phyloP scores from a whole-genome alignment of 2,329 filamentous ascomycete genomes.

The Stagonosporopsis tanaceti region DNA sequence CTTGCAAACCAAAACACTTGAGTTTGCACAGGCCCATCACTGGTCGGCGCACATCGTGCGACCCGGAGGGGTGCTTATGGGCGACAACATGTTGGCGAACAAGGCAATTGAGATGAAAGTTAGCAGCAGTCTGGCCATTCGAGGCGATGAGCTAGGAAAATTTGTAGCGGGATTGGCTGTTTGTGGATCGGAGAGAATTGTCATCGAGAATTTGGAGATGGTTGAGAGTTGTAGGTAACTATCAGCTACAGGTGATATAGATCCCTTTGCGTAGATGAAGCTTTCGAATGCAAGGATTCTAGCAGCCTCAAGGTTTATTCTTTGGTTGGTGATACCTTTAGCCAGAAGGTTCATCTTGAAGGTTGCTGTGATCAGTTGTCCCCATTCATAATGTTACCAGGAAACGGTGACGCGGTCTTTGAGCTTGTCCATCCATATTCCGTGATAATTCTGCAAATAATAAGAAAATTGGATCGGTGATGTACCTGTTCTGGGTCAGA shows the following conservation, averaged over 20 bases:
- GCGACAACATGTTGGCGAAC: constrained; percentile 3
- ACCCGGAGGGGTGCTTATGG: constrained; percentile 25
- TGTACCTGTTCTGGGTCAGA: no score
- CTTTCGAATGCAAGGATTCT: no score
- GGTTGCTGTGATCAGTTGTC: no score
- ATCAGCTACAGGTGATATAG: not conserved
- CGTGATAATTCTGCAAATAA: no score
- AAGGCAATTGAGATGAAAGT: constrained; percentile 3
- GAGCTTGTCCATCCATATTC: no score
- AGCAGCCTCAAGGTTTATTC: no score
- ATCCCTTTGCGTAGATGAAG: no score
- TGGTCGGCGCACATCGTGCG: constrained; percentile 28
- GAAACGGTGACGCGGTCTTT: no score
- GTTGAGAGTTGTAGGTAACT: constrained; percentile 9
- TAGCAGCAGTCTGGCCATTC: constrained; percentile 10
- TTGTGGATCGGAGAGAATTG: constrained; percentile 3
- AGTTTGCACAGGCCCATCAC: constrained; percentile 20
- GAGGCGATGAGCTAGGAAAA: constrained; percentile 24
- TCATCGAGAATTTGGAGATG: constrained; percentile 21
- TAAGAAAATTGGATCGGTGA: no score
- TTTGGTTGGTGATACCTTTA: no score
- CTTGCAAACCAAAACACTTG: constrained; percentile 19
- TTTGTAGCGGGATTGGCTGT: constrained; percentile 28
- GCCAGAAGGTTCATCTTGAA: no score
- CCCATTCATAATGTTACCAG: no score